phyloP scores from a whole-genome alignment of 352 stramenopile species.

The Phytophthora rubi region DNA sequence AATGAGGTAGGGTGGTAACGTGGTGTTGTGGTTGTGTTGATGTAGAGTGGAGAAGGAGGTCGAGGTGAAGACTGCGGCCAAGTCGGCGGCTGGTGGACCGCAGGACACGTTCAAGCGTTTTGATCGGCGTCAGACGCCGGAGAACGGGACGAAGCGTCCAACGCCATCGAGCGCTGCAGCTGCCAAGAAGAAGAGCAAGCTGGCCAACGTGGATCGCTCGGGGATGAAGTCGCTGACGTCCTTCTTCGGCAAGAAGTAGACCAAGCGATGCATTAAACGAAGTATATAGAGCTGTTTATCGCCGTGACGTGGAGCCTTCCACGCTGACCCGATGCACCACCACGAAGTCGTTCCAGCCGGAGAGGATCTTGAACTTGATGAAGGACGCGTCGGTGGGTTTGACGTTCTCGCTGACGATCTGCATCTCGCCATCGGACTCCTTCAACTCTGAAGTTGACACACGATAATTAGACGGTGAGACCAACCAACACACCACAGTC shows the following conservation, averaged over 20 bases:
- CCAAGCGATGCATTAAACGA: slow-evolving; percentile 19
- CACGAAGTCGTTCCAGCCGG: slow-evolving; percentile 85
- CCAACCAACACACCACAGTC: not conserved
- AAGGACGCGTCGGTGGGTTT: slow-evolving; percentile 79
- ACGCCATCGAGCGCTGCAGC: slow-evolving; percentile 32
- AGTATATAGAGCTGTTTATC: slow-evolving; percentile 38
- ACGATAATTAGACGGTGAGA: not conserved
- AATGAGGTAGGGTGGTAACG: not conserved
- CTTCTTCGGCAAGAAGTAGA: slow-evolving; percentile 84
- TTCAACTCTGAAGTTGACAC: slow-evolving; percentile 54
- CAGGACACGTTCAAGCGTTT: slow-evolving; percentile 47
- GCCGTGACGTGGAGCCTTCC: slow-evolving; percentile 67
- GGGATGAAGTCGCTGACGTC: slow-evolving; percentile 88
- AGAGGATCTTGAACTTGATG: slow-evolving; percentile 86
- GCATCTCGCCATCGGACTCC: slow-evolving; percentile 84
- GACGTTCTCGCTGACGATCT: slow-evolving; percentile 80
- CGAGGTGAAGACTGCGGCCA: slow-evolving; percentile 20
- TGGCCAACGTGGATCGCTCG: slow-evolving; percentile 73
- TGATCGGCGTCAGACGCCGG: slow-evolving; percentile 35
- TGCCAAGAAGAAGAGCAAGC: slow-evolving; percentile 84
- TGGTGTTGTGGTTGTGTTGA: slow-evolving; percentile 1
- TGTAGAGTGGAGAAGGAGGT: slow-evolving; percentile 41
- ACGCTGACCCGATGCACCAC: slow-evolving; percentile 79
- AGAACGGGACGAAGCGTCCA: slow-evolving; percentile 48
- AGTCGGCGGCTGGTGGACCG: slow-evolving; percentile 19